A percentile compares a stretch with the other conserved stretches of the same genome.
These are phyloP conservation scores for Podaxis pistillaris DNA, from an alignment of 768 basidiomycete genomes.

Conservation along the genomic window DNA sequence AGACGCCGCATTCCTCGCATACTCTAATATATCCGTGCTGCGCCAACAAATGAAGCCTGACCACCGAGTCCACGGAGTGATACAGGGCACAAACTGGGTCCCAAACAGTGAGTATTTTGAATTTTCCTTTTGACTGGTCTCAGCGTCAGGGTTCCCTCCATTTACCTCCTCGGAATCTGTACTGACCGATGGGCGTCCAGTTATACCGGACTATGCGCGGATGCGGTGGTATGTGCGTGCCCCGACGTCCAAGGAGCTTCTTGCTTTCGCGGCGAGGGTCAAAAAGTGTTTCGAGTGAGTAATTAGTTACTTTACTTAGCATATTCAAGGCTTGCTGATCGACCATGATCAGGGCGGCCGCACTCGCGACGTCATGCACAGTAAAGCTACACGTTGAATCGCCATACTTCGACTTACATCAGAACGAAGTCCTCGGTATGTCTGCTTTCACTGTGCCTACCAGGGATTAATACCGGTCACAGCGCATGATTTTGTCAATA, in stretches of 20 bases:
- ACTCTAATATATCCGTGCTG: slow-evolving; percentile 73
- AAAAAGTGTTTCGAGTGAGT: slow-evolving; percentile 71
- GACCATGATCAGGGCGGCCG: slow-evolving; percentile 52
- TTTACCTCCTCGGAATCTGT: neutral
- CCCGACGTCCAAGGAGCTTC: slow-evolving; percentile 56
- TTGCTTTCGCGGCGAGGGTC: slow-evolving; percentile 54
- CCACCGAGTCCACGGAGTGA: slow-evolving; percentile 75
- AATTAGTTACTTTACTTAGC: neutral
- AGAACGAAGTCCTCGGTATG: slow-evolving; percentile 55
- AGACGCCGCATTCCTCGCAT: slow-evolving; percentile 86
- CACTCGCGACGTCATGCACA: slow-evolving; percentile 58
- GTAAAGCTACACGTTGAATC: slow-evolving; percentile 39
- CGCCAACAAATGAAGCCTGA: slow-evolving; percentile 87
- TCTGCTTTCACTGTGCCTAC: neutral
- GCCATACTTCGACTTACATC: slow-evolving; percentile 56
- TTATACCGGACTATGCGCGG: slow-evolving; percentile 81
- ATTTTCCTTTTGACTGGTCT: neutral
- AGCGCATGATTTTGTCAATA: slow-evolving; percentile 56
- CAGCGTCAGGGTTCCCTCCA: slow-evolving; percentile 1
- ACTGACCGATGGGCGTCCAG: slow-evolving; percentile 31
- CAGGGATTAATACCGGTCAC: slow-evolving; percentile 5
- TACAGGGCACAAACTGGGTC: slow-evolving; percentile 66
- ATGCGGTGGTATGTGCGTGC: slow-evolving; percentile 76
- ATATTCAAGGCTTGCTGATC: slow-evolving; percentile 12
- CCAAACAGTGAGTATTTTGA: slow-evolving; percentile 55